Evolutionary conservation across 768 basidiomycete species (phyloP), one percentile per base, ranked within the genome.

Genomic region (Podaxis sp.): DNA sequence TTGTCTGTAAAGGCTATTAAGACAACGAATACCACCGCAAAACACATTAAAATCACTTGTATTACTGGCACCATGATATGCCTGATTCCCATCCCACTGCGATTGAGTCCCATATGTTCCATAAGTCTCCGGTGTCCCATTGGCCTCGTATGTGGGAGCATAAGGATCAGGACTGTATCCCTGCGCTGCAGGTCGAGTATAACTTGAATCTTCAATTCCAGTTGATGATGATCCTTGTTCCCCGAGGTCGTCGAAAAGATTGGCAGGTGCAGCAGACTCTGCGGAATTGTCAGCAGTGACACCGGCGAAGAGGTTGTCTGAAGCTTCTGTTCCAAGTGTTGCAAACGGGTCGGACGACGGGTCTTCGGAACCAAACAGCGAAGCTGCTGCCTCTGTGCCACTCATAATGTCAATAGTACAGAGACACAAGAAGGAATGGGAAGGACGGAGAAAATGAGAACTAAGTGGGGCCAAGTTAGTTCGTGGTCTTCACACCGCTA

Each of bases 311-410:
- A 47, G 57, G 62, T 11, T 23, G 50, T 55, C 64, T 21, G 59
- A 50, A 3, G 3, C 37, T 32, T 64, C 58, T 57, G 75, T 72
- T 50, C 84, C 86, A 63, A 87, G 78, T 57, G 79, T 74, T 62
- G 87, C 82, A 75, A 89, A 89, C 55, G 83, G 82, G 74, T 90
- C 88, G 35, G 81, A 76, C 16, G 75, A 75, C 54, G 83, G 68
- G 68, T 90, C 88, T 35, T 83, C 82, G 55, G 82, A 74, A 63
- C 85, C 89, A 77, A 93, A 93, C 50, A 93, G 87, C 60, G 89
- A 86, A 55, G 90, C 88, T 37, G 91, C 91, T 65, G 89, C 86
- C 77, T 91, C 89, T 59, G 88, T 84, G 65, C 79, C 77, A 70
- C 77, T 82, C 87, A 89, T 88, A 68, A 68, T 66, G 42, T 9